Evolutionary conservation across 139 green algal species (phyloP), one percentile per base, ranked within the genome.

Genomic region (Tetraselmis striata): DNA sequence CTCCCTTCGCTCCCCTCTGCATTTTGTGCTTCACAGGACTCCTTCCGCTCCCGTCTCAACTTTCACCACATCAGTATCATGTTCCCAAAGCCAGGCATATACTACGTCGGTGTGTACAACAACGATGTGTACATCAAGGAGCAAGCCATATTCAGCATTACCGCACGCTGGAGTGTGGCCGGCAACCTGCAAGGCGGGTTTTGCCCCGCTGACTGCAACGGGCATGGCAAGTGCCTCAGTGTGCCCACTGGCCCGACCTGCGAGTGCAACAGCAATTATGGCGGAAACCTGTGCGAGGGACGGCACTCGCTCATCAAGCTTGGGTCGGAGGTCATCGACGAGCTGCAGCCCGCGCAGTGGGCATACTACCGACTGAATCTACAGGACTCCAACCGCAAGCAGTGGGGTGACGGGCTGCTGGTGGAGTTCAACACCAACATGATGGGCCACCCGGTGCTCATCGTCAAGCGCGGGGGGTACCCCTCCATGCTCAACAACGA

Each of bases 71-170:
- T 79, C 28, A 45, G 5, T 32, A 32, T 45, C 27, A 79, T 32
- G 1, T 23, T 32, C 26, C 28, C 76, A 5, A n/a, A 26, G 27
- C 23, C 59, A 11, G 32, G 76, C 25, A 30, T 30, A 5, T 31
- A 81, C 31, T 84, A 86, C 78, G 75, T 90, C 18, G 87, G 27
- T 0, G 80, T 90, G 67, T 86, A 82, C 79, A 88, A 90, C 84
- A 88, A 90, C 79, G 78, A 86, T 28, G 59, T 84, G 30, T 85
- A 87, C 75, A 32, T 83, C 28, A 82, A 88, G 67, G 83, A 83
- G 67, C 79, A 82, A 26, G 59, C 1, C 26, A 31, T 85, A 0
- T 59, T 67, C 25, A 81, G 24, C 45, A 81, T 75, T 26, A 78
- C 76, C 26, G 80, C 77, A 1, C 26, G 59, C 31, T 29, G n/a